Evolutionary conservation across 768 basidiomycete species (phyloP).

Genomic region (Rhodotorula toruloides): DNA sequence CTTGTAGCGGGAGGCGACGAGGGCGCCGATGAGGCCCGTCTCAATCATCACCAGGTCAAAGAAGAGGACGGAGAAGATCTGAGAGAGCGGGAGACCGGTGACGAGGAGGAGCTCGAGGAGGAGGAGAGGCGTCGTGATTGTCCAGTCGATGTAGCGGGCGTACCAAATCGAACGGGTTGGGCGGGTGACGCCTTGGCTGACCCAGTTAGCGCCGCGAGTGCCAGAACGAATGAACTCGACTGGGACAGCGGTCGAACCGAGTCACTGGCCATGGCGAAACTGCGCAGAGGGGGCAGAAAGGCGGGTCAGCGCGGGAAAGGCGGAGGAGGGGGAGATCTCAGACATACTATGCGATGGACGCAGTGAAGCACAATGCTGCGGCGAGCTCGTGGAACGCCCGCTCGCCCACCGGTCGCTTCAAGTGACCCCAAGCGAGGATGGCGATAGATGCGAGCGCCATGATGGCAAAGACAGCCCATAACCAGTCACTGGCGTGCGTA

Average conservation of each 20-base stretch:
- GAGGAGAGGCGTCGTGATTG: constrained; percentile 53
- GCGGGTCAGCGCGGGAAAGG: background rate
- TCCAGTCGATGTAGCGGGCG: constrained; percentile 52
- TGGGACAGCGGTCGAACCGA: constrained; percentile 53
- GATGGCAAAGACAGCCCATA: constrained; percentile 57
- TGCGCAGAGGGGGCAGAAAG: background rate
- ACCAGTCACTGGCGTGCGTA: constrained; percentile 53
- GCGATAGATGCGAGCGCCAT: constrained; percentile 52
- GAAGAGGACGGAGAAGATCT: constrained; percentile 52
- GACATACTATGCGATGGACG: constrained; percentile 49
- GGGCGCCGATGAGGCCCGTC: constrained; percentile 54
- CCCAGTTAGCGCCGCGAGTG: constrained; percentile 33
- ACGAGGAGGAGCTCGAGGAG: constrained; percentile 53
- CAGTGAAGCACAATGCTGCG: constrained; percentile 50
- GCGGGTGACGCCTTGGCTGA: constrained; percentile 28
- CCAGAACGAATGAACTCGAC: constrained; percentile 51
- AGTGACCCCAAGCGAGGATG: constrained; percentile 42
- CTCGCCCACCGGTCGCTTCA: constrained; percentile 46
- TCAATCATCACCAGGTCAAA: constrained; percentile 52
- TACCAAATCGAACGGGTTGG: constrained; percentile 49
- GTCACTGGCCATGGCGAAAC: constrained; percentile 58
- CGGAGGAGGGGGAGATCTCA: background rate
- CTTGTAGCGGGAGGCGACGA: constrained; percentile 55
- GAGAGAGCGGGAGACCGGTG: constrained; percentile 53
- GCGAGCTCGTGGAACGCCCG: constrained; percentile 56